Evolutionary conservation across 176 grass and related monocot species (phyloP), one percentile per base, ranked within the genome.

Genomic region (Neostapfia colusana): DNA sequence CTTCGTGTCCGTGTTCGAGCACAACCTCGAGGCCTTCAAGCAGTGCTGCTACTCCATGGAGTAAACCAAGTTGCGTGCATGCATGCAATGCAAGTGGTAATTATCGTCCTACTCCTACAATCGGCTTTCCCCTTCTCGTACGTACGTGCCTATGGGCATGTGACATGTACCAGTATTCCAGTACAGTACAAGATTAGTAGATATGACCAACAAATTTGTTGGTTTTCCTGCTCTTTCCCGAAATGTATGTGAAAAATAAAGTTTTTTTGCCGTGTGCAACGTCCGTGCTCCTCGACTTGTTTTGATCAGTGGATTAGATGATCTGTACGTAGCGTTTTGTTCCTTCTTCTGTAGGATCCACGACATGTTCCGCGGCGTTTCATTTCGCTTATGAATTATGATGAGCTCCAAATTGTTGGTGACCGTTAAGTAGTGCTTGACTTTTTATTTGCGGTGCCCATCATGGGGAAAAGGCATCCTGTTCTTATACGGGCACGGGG

Each of bases 11-110:
- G 36, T 94, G 14, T 94, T 94, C 76, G 16, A 81, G 1, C 74
- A 91, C 54, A 80, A 88, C 51, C 70, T 90, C n/a, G 75, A 88
- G 10, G 43, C 88, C 3, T 94, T 94, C 76, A 94, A 90, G 67
- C 59, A 84, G 7, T 70, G 57, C n/a, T 94, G 91, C 79, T 90
- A 88, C 69, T 78, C 79, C 37, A 64, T 84, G 46, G 88, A 90
- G 0, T 88, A 85, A 51, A 38, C 11, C 20, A 67, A 42, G 14
- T n/a, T 25, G 63, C 51, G 28, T 46, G 46, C 46, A 35, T 46
- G 67, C 24, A 48, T 17, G 67, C 42, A 27, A 48, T 17, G 67
- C 42, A 27, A 69, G 15, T 7, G 45, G 17, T 70, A 10, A 35
- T 49, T 70, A 34, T 53, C 69, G 1, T 39, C 16, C 21, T 13